A percentile compares a stretch with the other conserved stretches of the same genome.
Conservation (phyloP, 1,139 yeast genomes). For the Insectozyma bohioensis region DNA sequence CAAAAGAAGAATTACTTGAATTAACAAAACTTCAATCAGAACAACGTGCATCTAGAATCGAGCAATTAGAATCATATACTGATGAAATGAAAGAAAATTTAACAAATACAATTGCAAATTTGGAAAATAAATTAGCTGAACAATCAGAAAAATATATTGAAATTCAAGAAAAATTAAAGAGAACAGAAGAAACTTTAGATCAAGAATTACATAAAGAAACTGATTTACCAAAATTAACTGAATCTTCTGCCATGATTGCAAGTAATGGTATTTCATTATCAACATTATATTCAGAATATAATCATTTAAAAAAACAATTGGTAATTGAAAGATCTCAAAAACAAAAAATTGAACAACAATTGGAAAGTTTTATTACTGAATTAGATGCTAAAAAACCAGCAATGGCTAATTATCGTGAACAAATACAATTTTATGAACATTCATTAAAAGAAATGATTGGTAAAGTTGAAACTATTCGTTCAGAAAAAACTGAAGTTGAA, state of each 20-base stretch:
- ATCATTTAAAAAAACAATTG: slow-evolving; percentile 62
- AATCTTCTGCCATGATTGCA: slow-evolving; percentile 44
- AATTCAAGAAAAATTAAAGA: slow-evolving; percentile 35
- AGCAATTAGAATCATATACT: slow-evolving; percentile 46
- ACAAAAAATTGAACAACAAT: slow-evolving; percentile 65
- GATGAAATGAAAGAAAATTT: slow-evolving; percentile 43
- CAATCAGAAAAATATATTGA: slow-evolving; percentile 35
- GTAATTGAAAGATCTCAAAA: slow-evolving; percentile 72
- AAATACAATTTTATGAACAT: slow-evolving; percentile 46
- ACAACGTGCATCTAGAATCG: slow-evolving; percentile 47
- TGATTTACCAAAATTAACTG: slow-evolving; percentile 37
- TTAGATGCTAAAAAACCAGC: slow-evolving; percentile 80
- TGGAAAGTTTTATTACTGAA: slow-evolving; percentile 71
- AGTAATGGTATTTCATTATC: slow-evolving; percentile 64
- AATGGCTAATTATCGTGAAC: slow-evolving; percentile 62
- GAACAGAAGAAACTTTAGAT: slow-evolving; percentile 45
- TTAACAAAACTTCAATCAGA: slow-evolving; percentile 54
- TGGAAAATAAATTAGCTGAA: slow-evolving; percentile 23
- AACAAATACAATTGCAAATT: slow-evolving; percentile 24
- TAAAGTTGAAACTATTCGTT: slow-evolving; percentile 36
- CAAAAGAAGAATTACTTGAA: slow-evolving; percentile 63
- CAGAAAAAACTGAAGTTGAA: slow-evolving; percentile 43
- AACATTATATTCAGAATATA: slow-evolving; percentile 67
- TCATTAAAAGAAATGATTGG: slow-evolving; percentile 41
- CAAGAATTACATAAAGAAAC: slow-evolving; percentile 42